phyloP scores from a whole-genome alignment of 495 filamentous ascomycete genomes.

The Letharia columbiana region DNA sequence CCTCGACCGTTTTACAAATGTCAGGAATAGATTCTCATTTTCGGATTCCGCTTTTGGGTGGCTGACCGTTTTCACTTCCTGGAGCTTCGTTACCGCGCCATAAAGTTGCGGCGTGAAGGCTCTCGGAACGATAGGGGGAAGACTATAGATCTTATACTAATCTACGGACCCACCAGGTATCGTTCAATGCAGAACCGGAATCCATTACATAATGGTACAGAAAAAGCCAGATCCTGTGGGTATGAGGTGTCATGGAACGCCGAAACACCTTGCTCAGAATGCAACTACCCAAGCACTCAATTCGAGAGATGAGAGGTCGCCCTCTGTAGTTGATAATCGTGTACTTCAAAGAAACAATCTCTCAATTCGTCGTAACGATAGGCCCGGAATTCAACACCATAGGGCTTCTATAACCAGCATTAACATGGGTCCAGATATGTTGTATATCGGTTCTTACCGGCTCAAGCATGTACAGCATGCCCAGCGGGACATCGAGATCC shows the following conservation, averaged over 20 bases:
- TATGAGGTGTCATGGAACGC: constrained; percentile 7
- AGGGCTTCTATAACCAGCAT: constrained; percentile 57
- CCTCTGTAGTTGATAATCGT: constrained; percentile 61
- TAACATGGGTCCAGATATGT: background rate
- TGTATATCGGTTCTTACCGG: constrained; percentile 39
- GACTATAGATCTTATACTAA: no score
- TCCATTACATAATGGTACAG: background rate
- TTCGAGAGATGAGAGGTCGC: constrained; percentile 30
- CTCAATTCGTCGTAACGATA: constrained; percentile 72
- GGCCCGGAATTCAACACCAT: constrained; percentile 92
- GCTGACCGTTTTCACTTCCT: no score
- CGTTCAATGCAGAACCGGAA: background rate
- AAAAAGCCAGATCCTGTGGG: background rate
- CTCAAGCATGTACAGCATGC: constrained; percentile 86
- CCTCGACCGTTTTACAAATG: no score
- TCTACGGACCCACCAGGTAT: no score
- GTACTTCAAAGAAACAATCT: constrained; percentile 75
- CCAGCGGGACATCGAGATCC: constrained; percentile 83
- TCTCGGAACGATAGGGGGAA: no score
- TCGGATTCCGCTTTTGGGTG: no score
- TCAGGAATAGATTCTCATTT: no score
- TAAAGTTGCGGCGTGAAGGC: no score
- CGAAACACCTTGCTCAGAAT: constrained; percentile 16
- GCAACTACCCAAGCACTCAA: background rate
- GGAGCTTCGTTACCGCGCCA: no score